Evolutionary conservation across 2,329 filamentous ascomycete species (phyloP).

Genomic region (Fusarium tricinctum): DNA sequence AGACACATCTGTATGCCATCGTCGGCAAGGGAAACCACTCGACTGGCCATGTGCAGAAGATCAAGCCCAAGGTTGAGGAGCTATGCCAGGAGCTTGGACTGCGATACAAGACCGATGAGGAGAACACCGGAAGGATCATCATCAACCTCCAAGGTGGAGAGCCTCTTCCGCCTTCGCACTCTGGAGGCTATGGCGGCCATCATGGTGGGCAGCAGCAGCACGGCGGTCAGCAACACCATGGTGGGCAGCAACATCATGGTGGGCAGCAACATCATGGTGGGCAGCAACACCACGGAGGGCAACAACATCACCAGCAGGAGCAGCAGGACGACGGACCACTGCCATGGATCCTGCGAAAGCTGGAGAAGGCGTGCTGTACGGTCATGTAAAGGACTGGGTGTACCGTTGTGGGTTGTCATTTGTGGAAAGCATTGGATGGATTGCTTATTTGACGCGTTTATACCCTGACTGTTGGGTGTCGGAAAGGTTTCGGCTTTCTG

Average conservation of each 20-base stretch:
- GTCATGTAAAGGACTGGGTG: slow-evolving; percentile 72
- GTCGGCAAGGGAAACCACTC: slow-evolving; percentile 96
- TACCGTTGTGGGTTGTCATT: slow-evolving; percentile 16
- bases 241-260: slow-evolving; percentile 58
- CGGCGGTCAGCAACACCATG: slow-evolving; percentile 58
- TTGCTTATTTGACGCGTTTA: slow-evolving; percentile 23
- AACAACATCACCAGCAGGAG: slow-evolving; percentile 53
- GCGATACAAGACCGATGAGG: slow-evolving; percentile 87
- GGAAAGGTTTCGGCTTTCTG: slow-evolving; percentile 13
- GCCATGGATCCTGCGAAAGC: slow-evolving; percentile 71
- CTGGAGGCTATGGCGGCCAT: slow-evolving; percentile 55
- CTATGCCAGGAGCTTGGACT: slow-evolving; percentile 87
- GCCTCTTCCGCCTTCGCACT: slow-evolving; percentile 64
- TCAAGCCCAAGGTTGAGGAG: slow-evolving; percentile 94
- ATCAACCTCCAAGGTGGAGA: slow-evolving; percentile 85
- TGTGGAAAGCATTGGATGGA: slow-evolving; percentile 6
- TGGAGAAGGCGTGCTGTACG: slow-evolving; percentile 78
- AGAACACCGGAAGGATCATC: slow-evolving; percentile 90
- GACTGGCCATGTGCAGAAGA: slow-evolving; percentile 84
- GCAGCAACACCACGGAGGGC: slow-evolving; percentile 33
- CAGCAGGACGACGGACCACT: slow-evolving; percentile 67
- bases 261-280: slow-evolving; percentile 56
- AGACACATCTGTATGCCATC: slow-evolving; percentile 91
- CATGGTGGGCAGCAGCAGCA: slow-evolving; percentile 57
- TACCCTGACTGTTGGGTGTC: slow-evolving; percentile 13